phyloP scores from a whole-genome alignment of 257 asterid species.

The Jacaranda mimosifolia region DNA sequence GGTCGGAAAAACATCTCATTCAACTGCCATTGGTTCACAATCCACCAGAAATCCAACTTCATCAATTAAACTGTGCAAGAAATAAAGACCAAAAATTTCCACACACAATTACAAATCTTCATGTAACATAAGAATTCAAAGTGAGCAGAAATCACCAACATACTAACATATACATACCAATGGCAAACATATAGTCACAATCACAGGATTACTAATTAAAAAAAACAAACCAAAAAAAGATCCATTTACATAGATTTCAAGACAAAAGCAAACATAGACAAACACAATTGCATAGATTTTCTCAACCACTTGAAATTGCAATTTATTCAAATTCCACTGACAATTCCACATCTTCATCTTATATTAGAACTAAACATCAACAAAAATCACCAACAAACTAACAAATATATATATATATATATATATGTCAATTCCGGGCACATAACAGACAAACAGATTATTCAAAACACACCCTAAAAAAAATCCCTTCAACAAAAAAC shows the following conservation, averaged over 20 bases:
- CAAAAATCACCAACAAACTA: too few species aligned
- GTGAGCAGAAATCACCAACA: conserved; percentile 15
- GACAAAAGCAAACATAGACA: too few species aligned
- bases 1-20: neutral
- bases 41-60: conserved; percentile 27
- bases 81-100: neutral
- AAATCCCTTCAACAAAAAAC: neutral
- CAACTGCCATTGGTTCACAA: conserved; percentile 10
- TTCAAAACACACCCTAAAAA: neutral
- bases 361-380: too few species aligned
- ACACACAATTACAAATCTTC: too few species aligned
- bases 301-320: neutral
- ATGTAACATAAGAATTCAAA: neutral
- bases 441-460: conserved; percentile 13
- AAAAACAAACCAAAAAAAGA: too few species aligned
- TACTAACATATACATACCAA: conserved; percentile 24
- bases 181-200: neutral
- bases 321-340: too few species aligned
- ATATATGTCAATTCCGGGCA: too few species aligned
- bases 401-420: too few species aligned
- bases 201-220: too few species aligned
- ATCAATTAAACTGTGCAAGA: neutral
- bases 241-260: too few species aligned
- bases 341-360: too few species aligned
- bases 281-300: neutral